Evolutionary conservation across 2,329 filamentous ascomycete genomes (phyloP).

Genomic region (Colletotrichum chrysophilum): DNA sequence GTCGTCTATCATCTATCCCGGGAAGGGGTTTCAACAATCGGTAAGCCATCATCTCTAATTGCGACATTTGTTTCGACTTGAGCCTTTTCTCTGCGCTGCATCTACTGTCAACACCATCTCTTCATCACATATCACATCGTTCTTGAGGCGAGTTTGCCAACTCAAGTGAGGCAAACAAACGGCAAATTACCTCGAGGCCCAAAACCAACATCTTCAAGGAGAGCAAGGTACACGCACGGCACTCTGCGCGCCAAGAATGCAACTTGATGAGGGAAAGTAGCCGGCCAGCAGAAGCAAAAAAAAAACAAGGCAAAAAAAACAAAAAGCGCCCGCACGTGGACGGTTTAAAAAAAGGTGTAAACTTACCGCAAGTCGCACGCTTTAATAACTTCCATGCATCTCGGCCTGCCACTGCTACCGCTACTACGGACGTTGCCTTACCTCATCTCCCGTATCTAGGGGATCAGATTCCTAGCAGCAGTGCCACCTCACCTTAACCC

Average conservation of each 20-base stretch:
- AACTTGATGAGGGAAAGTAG: background rate
- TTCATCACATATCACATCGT: conserved; percentile 3
- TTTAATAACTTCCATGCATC: conserved; percentile 5
- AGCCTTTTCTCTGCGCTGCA: background rate
- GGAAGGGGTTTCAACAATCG: background rate
- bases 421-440: conserved; percentile 12
- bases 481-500: conserved; percentile 19
- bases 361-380: background rate
- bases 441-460: conserved; percentile 22
- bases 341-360: conserved; percentile 6
- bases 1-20: background rate
- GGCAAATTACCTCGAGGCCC: background rate
- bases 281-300: background rate
- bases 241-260: background rate
- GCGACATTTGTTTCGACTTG: background rate
- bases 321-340: background rate
- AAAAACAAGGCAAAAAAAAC: background rate
- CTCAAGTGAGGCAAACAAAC: conserved; percentile 16
- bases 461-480: conserved; percentile 20
- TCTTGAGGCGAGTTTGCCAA: background rate
- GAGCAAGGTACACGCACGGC: background rate
- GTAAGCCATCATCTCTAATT: conserved; percentile 13
- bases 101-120: background rate
- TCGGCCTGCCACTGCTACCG: conserved; percentile 1
- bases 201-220: background rate